Base-by-base conservation (phyloP, 371 early-diverging fungal species). In the Ordospora pajunii region DNA sequence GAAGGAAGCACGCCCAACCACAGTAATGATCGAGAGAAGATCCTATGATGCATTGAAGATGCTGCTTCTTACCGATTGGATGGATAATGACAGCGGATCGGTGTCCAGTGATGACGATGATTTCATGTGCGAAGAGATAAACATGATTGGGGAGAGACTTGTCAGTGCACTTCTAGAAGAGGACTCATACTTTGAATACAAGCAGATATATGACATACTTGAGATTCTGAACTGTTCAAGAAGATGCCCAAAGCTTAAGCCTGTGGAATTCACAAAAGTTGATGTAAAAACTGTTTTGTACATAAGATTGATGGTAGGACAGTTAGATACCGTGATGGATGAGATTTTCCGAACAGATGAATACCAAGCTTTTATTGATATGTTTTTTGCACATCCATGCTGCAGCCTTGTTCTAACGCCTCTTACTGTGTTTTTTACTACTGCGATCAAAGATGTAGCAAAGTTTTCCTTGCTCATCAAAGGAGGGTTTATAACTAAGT, bases 51-150 rank as follows among this genome's bases (percentile, higher is more conserved):
- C 58, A 37, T n/a, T 58, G 14, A 58, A 58, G 25, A 58, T 58
- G 58, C 6, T 58, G 58, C 58, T 58, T 37, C 58, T 58, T 58
- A 40, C 37, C n/a, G 58, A 58, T 8, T 58, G 58, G 58, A 58
- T 58, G 1, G 58, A 37, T 14, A 19, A 58, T 11, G 58, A 58
- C 10, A 58, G 58, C n/a, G 58, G 58, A 19, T 58, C 58, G 22
- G 40, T 58, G 25, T 58, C 58, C 58, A 58, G 58, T 37, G 58
- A 58, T 58, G 58, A 58, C 1, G 58, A 58, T 8, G 58, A 37
- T 14, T 58, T 58, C 40, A 37, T 58, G 6, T 40, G 32, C n/a
- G 58, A 58, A 27, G 58, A 58, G 25, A 58, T 58, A 37, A 37
- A 37, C 37, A n/a, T 19, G 2, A 40, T 19, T 11, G 58, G 58